Conservation (phyloP, 306 rosid species). For the Vigna radiata region DNA sequence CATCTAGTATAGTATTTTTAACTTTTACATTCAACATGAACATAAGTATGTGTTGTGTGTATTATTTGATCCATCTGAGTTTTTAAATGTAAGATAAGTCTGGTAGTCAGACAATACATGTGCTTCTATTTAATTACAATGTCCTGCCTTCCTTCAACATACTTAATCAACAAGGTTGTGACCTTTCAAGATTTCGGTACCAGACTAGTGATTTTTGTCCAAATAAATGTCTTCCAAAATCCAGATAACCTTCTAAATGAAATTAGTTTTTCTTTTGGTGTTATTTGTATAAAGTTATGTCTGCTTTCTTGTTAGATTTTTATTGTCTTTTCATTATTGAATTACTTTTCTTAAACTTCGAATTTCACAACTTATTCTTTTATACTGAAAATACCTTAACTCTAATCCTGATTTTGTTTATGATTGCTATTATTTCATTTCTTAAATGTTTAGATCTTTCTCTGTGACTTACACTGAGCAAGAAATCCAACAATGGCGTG, state of each 20-base stretch:
- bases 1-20: too few relatives aligned
- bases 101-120: not conserved
- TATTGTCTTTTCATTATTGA: slow-evolving; percentile 23
- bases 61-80: too few relatives aligned
- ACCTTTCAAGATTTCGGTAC: slow-evolving; percentile 8
- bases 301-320: slow-evolving; percentile 12
- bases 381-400: not conserved
- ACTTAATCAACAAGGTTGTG: not conserved
- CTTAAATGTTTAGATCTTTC: slow-evolving; percentile 56
- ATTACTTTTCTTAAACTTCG: slow-evolving; percentile 7
- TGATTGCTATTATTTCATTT: slow-evolving; percentile 32
- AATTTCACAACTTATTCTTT: slow-evolving; percentile 24
- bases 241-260: slow-evolving; percentile 24
- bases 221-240: not conserved
- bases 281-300: not conserved
- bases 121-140: not conserved
- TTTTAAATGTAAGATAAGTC: not conserved
- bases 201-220: not conserved
- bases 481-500: slow-evolving; percentile 90
- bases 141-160: not conserved
- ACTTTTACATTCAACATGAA: too few relatives aligned
- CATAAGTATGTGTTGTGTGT: too few relatives aligned
- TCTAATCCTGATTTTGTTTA: slow-evolving; percentile 27
- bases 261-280: slow-evolving; percentile 22
- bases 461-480: slow-evolving; percentile 61